phyloP scores from a whole-genome alignment of 2,329 filamentous ascomycete genomes.

The Madurella fahalii region DNA sequence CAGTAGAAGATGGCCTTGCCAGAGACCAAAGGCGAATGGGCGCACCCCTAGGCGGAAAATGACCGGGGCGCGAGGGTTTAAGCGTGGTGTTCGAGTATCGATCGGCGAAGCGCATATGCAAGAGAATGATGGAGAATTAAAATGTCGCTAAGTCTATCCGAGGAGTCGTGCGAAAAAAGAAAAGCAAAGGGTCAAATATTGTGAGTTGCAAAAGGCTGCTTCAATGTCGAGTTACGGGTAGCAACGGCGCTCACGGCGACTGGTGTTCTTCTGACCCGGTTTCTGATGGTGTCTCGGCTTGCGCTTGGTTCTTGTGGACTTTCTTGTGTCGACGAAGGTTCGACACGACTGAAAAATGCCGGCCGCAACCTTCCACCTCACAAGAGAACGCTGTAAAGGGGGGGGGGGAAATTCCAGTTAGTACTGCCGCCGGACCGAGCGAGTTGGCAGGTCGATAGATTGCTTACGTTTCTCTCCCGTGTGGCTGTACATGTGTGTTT shows the following conservation, averaged over 20 bases:
- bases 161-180: constrained; percentile 11
- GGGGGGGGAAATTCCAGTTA: constrained; percentile 17
- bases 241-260: constrained; percentile 43
- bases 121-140: constrained; percentile 28
- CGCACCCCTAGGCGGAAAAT: neutral
- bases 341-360: constrained; percentile 95
- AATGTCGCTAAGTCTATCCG: constrained; percentile 22
- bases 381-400: constrained; percentile 80
- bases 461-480: constrained; percentile 95
- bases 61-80: neutral
- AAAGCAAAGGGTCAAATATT: no score
- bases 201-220: constrained; percentile 5
- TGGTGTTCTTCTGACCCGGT: constrained; percentile 61
- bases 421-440: neutral
- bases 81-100: constrained; percentile 8
- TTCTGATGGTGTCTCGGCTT: constrained; percentile 45
- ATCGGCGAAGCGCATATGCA: constrained; percentile 12
- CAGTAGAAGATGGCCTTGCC: constrained; percentile 2
- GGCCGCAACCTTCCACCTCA: constrained; percentile 89
- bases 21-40: neutral
- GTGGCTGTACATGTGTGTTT: constrained; percentile 98
- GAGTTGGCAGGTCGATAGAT: neutral
- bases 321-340: constrained; percentile 93
- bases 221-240: neutral
- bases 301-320: constrained; percentile 70